Percentiles rank a stretch among this genome's conserved stretches.
These are phyloP conservation scores for Bipolaris cookei DNA, from an alignment of 2,329 filamentous ascomycete species.

Conservation along the genomic window DNA sequence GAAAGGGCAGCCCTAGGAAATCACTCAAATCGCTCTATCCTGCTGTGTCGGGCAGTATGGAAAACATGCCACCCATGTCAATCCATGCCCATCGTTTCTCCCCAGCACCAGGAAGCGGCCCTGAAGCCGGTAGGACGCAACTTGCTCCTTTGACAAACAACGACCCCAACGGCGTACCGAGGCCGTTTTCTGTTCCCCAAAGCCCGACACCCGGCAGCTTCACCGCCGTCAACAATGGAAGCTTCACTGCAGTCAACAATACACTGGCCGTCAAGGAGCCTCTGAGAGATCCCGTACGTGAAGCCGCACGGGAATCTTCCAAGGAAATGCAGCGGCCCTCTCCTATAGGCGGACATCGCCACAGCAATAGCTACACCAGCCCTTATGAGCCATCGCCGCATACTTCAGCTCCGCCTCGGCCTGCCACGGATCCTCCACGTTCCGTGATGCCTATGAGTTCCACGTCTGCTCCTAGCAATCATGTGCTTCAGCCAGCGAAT, in stretches of 20 bases:
- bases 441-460: constrained; percentile 22
- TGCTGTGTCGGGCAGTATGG: constrained; percentile 29
- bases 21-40: constrained; percentile 34
- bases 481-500: constrained; percentile 22
- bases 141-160: constrained; percentile 40
- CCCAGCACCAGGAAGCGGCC: constrained; percentile 22
- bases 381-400: constrained; percentile 38
- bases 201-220: constrained; percentile 26
- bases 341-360: constrained; percentile 17
- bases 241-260: constrained; percentile 36
- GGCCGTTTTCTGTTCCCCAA: constrained; percentile 19
- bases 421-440: constrained; percentile 20
- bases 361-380: constrained; percentile 36
- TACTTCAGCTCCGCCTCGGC: constrained; percentile 16
- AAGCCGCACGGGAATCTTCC: constrained; percentile 22
- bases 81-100: constrained; percentile 29
- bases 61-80: constrained; percentile 38
- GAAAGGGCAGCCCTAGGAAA: constrained; percentile 39
- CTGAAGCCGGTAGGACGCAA: constrained; percentile 33
- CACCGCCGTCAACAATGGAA: constrained; percentile 31
- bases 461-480: constrained; percentile 6
- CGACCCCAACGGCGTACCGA: constrained; percentile 36
- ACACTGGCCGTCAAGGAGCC: constrained; percentile 22
- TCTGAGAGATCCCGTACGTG: constrained; percentile 19
- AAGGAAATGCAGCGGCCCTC: constrained; percentile 20